Base-by-base conservation (phyloP, 192 early-diverging fungal species). In the Podila verticillata region DNA sequence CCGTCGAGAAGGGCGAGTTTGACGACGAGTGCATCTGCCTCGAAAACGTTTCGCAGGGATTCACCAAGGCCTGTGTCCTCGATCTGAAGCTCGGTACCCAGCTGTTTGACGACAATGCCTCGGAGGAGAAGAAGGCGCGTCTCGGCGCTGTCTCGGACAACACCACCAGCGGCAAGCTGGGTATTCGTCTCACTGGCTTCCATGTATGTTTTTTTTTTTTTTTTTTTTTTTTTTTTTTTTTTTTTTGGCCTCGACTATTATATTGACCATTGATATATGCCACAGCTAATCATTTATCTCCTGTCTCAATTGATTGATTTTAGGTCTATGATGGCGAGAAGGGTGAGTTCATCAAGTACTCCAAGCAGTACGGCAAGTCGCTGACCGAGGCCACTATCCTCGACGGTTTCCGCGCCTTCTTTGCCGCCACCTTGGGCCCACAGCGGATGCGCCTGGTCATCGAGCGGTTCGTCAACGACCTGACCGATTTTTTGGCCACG, bases 71-170 rank as follows among this genome's bases (percentile, higher is more conserved):
- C 2, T 97, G 94, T 68, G 82, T 97, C 13, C 78, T 95, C 49
- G 97, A 99, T 82, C 57, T 97, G 29, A 99, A 99, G 81, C 72
- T 99, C 48, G 97, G 96, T 8, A 87, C 87, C 4, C 87, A 89
- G 57, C 78, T 97, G 35, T 92, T 91, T 73, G 95, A 92, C 54
- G 84, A 89, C 30, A 86, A 93, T 34, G 95, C 95, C 0, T 65
- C 80, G 1, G 88, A 88, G 8, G 91, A 87, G 51, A 99, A 99
- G 82, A 82, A 79, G 8, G 75, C 70, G 26, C 86, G 87, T 67
- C 93, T 95, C 90, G 81, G 85, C 35, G 35, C 72, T 20, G 90
- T 91, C 61, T 92, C 96, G 3, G 30, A 74, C 6, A 74, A 69
- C 9, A 93, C 92, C 1, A 99, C 97, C 3, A 88, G 89, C 24